Conservation (phyloP, 352 stramenopile genomes). For the Globisporangium okanoganense region DNA sequence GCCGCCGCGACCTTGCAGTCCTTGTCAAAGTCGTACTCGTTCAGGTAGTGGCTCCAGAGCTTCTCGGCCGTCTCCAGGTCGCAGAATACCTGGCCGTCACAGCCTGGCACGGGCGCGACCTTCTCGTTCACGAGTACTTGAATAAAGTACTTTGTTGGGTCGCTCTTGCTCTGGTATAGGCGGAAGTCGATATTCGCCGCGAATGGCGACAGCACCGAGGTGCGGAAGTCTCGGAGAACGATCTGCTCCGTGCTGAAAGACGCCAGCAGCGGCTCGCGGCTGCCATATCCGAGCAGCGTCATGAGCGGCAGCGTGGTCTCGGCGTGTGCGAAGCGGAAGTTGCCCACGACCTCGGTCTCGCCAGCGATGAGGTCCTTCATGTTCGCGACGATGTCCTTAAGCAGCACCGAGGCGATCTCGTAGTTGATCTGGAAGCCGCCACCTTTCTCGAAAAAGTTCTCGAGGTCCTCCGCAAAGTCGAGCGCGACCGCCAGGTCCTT, state of each 20-base stretch:
- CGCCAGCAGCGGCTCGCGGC: conserved; percentile 24
- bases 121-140: conserved; percentile 38
- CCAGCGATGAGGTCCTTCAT: conserved; percentile 19
- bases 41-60: conserved; percentile 28
- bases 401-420: conserved; percentile 38
- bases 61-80: conserved; percentile 18
- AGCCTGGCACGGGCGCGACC: conserved; percentile 23
- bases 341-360: conserved; percentile 17
- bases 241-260: conserved; percentile 26
- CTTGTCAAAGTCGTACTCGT: conserved; percentile 11
- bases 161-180: conserved; percentile 24
- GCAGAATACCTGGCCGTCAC: conserved; percentile 17
- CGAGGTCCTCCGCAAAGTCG: conserved; percentile 43
- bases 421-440: conserved; percentile 49
- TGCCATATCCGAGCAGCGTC: conserved; percentile 41
- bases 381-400: conserved; percentile 29
- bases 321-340: conserved; percentile 52
- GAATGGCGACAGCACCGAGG: conserved; percentile 38
- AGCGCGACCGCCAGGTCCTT: conserved; percentile 22
- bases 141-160: conserved; percentile 13
- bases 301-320: conserved; percentile 52
- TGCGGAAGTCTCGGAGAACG: conserved; percentile 27
- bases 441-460: conserved; percentile 45
- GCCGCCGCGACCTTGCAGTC: conserved; percentile 8
- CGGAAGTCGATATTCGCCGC: conserved; percentile 48